These are phyloP conservation scores for Mycena albidolilacea DNA, from an alignment of 768 basidiomycete genomes.

Conservation along the genomic window DNA sequence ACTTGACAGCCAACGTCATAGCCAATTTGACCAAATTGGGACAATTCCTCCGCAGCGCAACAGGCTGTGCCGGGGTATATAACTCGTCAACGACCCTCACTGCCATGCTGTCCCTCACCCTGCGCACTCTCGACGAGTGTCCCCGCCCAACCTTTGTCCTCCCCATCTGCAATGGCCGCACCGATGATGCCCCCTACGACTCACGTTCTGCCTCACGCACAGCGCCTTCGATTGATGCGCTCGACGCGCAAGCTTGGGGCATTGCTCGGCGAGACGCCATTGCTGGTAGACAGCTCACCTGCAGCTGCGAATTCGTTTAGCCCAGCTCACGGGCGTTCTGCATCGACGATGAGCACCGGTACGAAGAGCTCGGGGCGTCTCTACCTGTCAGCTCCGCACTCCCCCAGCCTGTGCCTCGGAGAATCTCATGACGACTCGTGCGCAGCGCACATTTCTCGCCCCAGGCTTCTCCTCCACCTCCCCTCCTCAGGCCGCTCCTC, in stretches of 20 bases:
- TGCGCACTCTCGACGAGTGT: slow-evolving; percentile 24
- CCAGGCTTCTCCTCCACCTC: slow-evolving; percentile 24
- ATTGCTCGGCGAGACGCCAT: slow-evolving; percentile 49
- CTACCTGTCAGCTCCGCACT: background rate
- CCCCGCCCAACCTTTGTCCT: background rate
- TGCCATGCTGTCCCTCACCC: too few species aligned
- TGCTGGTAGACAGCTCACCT: slow-evolving; percentile 19
- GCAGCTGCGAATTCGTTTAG: background rate
- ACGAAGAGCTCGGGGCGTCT: background rate
- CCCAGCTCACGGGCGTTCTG: slow-evolving; percentile 15
- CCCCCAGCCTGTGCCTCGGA: background rate
- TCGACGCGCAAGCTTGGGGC: slow-evolving; percentile 56
- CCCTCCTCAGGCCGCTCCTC: background rate
- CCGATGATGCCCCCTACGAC: slow-evolving; percentile 51
- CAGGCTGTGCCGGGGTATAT: slow-evolving; percentile 13
- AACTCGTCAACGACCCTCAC: background rate
- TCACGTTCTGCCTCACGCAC: slow-evolving; percentile 50
- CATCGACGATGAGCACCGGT: slow-evolving; percentile 7
- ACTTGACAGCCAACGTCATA: background rate
- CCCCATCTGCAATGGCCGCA: background rate
- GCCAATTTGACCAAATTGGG: background rate
- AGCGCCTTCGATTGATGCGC: slow-evolving; percentile 55
- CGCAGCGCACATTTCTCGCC: slow-evolving; percentile 3
- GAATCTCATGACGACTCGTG: background rate
- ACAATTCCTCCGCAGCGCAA: background rate